Conservation (phyloP, 2,329 filamentous ascomycete genomes). For the Tolypocladium tropicale region DNA sequence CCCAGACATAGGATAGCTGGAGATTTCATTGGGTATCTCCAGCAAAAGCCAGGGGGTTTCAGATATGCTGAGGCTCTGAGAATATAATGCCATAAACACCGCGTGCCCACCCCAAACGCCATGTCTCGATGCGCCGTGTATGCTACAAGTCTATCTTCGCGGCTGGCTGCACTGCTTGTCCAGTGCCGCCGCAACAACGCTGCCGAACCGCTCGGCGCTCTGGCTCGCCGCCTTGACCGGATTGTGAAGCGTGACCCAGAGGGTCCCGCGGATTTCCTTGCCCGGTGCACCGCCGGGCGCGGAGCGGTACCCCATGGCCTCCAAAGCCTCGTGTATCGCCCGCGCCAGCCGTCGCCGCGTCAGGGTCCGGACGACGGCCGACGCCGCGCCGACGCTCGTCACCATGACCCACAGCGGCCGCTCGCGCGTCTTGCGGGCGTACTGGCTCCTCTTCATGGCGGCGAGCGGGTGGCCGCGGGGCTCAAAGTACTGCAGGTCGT, state of each 20-base stretch:
- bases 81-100: neutral
- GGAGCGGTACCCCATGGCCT: slow-evolving; percentile 13
- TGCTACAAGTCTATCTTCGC: neutral
- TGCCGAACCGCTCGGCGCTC: slow-evolving; percentile 10
- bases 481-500: slow-evolving; percentile 21
- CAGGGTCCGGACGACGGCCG: slow-evolving; percentile 15
- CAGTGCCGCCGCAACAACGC: slow-evolving; percentile 8
- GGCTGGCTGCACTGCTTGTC: slow-evolving; percentile 2
- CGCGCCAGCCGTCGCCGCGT: slow-evolving; percentile 14
- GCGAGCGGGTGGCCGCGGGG: slow-evolving; percentile 21
- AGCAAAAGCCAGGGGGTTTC: neutral
- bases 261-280: slow-evolving; percentile 13
- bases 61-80: neutral
- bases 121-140: neutral
- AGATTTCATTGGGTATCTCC: neutral
- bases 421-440: slow-evolving; percentile 13
- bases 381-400: slow-evolving; percentile 4
- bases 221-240: slow-evolving; percentile 8
- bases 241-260: slow-evolving; percentile 12
- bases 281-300: slow-evolving; percentile 2
- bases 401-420: slow-evolving; percentile 23
- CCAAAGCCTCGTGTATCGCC: slow-evolving; percentile 16
- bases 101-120: neutral
- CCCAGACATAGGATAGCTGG: neutral
- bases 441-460: slow-evolving; percentile 13